Percentiles rank a stretch among this genome's conserved stretches.
Evolutionary conservation across 2,329 filamentous ascomycete species (phyloP).

Genomic region (Trichoderma breve): DNA sequence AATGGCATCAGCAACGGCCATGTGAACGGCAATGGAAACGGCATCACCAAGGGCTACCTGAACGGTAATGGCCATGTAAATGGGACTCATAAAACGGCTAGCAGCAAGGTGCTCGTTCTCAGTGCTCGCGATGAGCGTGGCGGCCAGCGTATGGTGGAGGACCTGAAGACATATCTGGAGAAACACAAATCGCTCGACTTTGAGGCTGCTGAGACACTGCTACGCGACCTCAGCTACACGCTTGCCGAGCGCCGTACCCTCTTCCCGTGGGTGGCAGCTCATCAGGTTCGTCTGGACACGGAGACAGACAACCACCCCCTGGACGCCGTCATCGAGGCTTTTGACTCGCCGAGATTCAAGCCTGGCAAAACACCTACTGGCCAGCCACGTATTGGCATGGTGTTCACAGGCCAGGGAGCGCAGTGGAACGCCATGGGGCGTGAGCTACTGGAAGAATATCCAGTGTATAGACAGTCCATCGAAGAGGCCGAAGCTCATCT

Average conservation of each 20-base stretch:
- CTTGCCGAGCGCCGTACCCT: not conserved
- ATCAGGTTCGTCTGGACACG: not conserved
- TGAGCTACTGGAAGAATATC: not conserved
- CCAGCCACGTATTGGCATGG: not conserved
- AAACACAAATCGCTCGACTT: not conserved
- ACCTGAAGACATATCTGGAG: not conserved
- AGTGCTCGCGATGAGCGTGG: not conserved
- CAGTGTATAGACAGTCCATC: not conserved
- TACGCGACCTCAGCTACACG: not conserved
- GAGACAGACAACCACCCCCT: not conserved
- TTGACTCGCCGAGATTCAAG: not conserved
- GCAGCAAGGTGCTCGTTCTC: not conserved
- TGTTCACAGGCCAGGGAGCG: conserved; percentile 10
- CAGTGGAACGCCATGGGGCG: conserved; percentile 7
- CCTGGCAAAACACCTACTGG: not conserved
- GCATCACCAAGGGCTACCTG: not conserved
- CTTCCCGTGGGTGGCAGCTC: not conserved
- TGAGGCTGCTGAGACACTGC: not conserved
- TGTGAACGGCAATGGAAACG: not conserved
- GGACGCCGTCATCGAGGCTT: not conserved
- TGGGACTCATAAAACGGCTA: not conserved
- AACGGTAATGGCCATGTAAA: not conserved
- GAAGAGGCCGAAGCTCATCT: not conserved
- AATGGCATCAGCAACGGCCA: not conserved
- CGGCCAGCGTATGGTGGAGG: not conserved